phyloP scores from a whole-genome alignment of 176 grass and related monocot species.

The Bromus sterilis region DNA sequence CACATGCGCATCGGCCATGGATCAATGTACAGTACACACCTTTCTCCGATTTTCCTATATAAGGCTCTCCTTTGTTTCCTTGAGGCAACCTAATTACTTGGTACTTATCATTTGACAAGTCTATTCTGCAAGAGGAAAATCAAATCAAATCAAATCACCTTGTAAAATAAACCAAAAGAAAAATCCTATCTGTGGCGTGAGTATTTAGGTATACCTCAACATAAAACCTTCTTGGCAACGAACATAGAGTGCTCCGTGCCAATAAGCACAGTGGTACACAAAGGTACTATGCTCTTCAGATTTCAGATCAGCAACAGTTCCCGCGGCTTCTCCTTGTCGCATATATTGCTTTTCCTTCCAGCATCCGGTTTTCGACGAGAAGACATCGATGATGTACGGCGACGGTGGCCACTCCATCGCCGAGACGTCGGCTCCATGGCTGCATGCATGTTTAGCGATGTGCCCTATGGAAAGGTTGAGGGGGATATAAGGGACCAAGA shows the following conservation, averaged over 20 bases:
- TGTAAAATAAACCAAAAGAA: no score
- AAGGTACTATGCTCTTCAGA: no score
- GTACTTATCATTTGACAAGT: no score
- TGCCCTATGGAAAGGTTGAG: background rate
- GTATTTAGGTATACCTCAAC: background rate
- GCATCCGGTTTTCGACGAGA: background rate
- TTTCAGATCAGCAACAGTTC: background rate
- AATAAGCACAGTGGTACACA: background rate
- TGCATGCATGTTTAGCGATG: background rate
- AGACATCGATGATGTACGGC: background rate
- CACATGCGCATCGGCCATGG: no score
- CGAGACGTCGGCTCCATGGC: background rate
- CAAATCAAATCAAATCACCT: no score
- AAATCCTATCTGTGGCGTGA: background rate
- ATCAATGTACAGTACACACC: no score
- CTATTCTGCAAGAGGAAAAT: no score
- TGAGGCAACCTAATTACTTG: no score
- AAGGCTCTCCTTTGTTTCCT: no score
- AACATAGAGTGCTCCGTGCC: background rate
- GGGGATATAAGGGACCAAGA: background rate
- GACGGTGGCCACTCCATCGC: background rate
- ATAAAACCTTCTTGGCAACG: background rate
- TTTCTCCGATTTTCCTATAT: no score
- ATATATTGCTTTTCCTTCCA: background rate
- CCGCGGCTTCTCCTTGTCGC: background rate